Evolutionary conservation across 164 flowering plant genomes (phyloP), one percentile per base, ranked within the genome.

Genomic region (Paratinospora sagittata): DNA sequence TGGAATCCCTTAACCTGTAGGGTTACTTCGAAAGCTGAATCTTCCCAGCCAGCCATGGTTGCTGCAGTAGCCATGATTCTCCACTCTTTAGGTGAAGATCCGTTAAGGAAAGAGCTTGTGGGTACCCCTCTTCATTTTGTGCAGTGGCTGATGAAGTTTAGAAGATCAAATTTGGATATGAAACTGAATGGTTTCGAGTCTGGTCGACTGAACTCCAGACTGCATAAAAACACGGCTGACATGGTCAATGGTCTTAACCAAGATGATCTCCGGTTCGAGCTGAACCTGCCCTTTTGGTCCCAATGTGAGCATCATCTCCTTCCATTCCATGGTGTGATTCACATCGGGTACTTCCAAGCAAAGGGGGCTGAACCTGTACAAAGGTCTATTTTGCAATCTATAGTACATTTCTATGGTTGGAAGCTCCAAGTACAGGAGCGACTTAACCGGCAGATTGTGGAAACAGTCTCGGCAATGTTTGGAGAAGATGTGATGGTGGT

Each of bases 341-440:
- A 96, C 65, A 78, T 96, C 30, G 96, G 98, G 14, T 96, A 83
- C 82, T 81, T 87, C 70, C 68, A 73, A 60, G 66, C 79, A 6
- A 74, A 77, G 30, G 87, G 78, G 58, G 60, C 65, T 26, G 71
- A 49, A 67, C 80, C 86, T 30, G 70, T 84, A 34, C 81, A 72
- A 9, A 86, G 80, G 73, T 81, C 92, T 2, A 74, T 84, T 43
- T 70, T 93, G 60, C 91, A 89, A 77, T 86, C 93, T 6, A 78
- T 93, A 66, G 96, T 91, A 24, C 90, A 88, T 73, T 91, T 87
- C 61, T 80, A 85, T 80, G 93, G 97, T 58, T 89, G 86, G 81
- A 88, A 89, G 85, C 99, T 96, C 69, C 99, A 96, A 82, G 96
- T 96, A 26, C 99, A 93, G 75, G 99, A 96, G 79, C 84, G 98